A percentile compares a stretch with the other conserved stretches of the same genome.
phyloP scores from a whole-genome alignment of 345 rosid species.

The Punica granatum region DNA sequence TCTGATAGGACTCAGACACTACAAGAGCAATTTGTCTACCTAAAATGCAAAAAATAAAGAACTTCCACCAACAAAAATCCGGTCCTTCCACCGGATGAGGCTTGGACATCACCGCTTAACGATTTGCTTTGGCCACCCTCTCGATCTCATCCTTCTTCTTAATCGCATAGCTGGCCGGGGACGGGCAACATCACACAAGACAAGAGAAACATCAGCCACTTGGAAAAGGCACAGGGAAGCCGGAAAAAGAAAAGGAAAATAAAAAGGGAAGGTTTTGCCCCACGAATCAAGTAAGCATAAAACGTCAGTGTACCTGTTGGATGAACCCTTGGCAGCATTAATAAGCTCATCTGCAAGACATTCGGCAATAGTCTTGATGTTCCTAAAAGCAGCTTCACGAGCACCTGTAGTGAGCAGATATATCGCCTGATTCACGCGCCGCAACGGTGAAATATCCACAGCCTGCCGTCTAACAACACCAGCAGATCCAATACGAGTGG shows the following conservation, averaged over 20 bases:
- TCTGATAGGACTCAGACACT: not conserved
- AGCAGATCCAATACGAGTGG: slow-evolving; percentile 94
- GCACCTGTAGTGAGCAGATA: slow-evolving; percentile 89
- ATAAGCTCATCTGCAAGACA: slow-evolving; percentile 97
- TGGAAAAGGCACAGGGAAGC: not conserved
- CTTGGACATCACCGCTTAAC: slow-evolving; percentile 34
- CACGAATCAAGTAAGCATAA: not conserved
- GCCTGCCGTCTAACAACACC: slow-evolving; percentile 99
- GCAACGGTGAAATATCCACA: slow-evolving; percentile 89
- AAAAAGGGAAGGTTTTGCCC: not conserved
- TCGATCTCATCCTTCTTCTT: slow-evolving; percentile 99
- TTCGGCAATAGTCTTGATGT: slow-evolving; percentile 87
- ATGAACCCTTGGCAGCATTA: slow-evolving; percentile 96
- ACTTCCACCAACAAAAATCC: not conserved
- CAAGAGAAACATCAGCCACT: not conserved
- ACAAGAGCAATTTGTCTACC: not conserved
- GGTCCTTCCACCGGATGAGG: not conserved
- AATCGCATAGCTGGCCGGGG: slow-evolving; percentile 60
- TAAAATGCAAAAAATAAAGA: not conserved
- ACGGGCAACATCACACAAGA: not conserved
- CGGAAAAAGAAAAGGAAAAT: not conserved
- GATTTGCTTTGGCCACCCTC: slow-evolving; percentile 95
- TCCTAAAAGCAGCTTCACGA: slow-evolving; percentile 89
- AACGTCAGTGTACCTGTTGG: slow-evolving; percentile 59
- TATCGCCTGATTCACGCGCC: slow-evolving; percentile 88